Evolutionary conservation across 2,329 filamentous ascomycete species (phyloP).

Genomic region (Camptophora hylomeconis): DNA sequence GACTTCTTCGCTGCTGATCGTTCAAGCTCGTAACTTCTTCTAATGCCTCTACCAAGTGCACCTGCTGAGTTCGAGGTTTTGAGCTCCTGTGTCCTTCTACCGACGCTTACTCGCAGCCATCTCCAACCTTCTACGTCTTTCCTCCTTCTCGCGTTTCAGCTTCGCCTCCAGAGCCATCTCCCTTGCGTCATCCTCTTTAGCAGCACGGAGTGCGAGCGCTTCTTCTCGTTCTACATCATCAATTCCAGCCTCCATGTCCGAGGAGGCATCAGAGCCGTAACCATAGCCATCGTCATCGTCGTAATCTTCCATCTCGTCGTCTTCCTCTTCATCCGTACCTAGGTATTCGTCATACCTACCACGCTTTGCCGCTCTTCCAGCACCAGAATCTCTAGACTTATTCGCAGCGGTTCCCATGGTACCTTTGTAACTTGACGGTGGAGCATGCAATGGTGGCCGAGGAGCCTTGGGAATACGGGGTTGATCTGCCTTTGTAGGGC

Average conservation of each 20-base stretch:
- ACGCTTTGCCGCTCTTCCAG: slow-evolving; percentile 19
- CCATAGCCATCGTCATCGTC: slow-evolving; percentile 24
- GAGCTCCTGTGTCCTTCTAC: too few species aligned
- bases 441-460: slow-evolving; percentile 14
- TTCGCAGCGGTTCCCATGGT: slow-evolving; percentile 26
- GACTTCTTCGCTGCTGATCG: too few species aligned
- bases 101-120: slow-evolving; percentile 23
- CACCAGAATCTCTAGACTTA: slow-evolving; percentile 15
- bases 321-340: slow-evolving; percentile 35
- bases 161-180: slow-evolving; percentile 30
- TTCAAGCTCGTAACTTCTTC: too few species aligned
- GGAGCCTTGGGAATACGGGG: slow-evolving; percentile 11
- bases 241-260: slow-evolving; percentile 39
- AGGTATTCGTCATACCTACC: slow-evolving; percentile 26
- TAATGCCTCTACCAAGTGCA: too few species aligned
- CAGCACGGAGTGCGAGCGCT: slow-evolving; percentile 25
- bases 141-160: slow-evolving; percentile 34
- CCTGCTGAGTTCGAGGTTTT: too few species aligned
- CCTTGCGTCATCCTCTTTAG: slow-evolving; percentile 34
- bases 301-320: slow-evolving; percentile 30
- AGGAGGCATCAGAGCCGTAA: slow-evolving; percentile 32
- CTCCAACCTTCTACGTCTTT: slow-evolving; percentile 29
- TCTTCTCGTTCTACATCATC: slow-evolving; percentile 35
- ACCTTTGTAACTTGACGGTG: slow-evolving; percentile 26
- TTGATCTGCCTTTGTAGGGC: slow-evolving; percentile 20